Conservation (phyloP, 2,329 filamentous ascomycete species). For the Fusarium newnesense region DNA sequence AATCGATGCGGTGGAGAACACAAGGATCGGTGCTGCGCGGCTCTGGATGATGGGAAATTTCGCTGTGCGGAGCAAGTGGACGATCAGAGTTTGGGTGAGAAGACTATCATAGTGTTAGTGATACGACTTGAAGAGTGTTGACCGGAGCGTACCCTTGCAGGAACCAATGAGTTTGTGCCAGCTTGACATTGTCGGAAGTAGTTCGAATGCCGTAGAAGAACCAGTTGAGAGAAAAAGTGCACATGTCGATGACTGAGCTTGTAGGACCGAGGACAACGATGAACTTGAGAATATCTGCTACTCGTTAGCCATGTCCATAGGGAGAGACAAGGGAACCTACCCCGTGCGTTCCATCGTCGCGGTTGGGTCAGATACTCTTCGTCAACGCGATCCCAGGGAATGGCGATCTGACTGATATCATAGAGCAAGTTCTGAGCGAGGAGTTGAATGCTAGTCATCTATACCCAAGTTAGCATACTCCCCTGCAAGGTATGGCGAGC, state of each 20-base stretch:
- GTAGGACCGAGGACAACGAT: not conserved
- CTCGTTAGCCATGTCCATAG: not conserved
- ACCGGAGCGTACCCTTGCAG: not conserved
- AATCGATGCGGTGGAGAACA: not conserved
- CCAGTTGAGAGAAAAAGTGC: not conserved
- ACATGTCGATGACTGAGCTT: not conserved
- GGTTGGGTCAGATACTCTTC: not conserved
- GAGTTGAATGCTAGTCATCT: conserved; percentile 1
- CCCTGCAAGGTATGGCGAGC: fast-evolving
- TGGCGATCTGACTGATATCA: conserved; percentile 1
- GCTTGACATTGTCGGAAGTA: not conserved
- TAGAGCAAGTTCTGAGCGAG: not conserved
- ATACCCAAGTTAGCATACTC: not conserved
- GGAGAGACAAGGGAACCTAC: no score
- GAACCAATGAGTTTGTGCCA: not conserved
- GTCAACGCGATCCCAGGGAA: conserved; percentile 5
- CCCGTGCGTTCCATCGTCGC: not conserved
- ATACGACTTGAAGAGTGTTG: fast-evolving
- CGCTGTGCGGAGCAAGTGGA: not conserved
- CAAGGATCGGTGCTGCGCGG: not conserved
- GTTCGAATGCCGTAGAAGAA: not conserved
- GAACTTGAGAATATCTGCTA: not conserved
- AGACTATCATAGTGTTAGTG: not conserved
- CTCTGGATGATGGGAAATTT: not conserved
- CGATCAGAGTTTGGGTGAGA: not conserved